Evolutionary conservation across 768 basidiomycete species (phyloP).

Genomic region (Kwoniella heveanensis): DNA sequence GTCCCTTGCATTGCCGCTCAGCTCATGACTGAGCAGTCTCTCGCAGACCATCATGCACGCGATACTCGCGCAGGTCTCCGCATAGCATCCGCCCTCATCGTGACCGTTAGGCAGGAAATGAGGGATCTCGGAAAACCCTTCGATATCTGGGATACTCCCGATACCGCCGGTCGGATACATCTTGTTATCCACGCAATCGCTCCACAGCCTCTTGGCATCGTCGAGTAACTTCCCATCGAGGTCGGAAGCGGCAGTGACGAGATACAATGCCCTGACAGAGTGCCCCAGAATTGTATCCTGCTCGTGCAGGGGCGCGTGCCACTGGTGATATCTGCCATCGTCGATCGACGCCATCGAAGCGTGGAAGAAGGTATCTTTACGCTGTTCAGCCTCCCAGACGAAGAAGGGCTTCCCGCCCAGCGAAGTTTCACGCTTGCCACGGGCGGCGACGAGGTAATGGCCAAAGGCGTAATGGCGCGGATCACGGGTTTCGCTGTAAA

Average conservation of each 20-base stretch:
- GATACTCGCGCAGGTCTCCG: conserved; percentile 45
- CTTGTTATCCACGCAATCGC: conserved; percentile 38
- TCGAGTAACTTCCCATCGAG: conserved; percentile 33
- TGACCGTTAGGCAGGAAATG: conserved; percentile 37
- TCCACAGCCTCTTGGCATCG: conserved; percentile 34
- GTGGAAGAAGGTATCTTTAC: conserved; percentile 21
- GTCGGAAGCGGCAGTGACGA: conserved; percentile 39
- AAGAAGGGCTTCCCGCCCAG: conserved; percentile 28
- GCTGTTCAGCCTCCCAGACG: conserved; percentile 26
- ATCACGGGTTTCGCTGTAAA: conserved; percentile 32
- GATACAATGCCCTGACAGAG: conserved; percentile 45
- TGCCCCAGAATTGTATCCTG: conserved; percentile 42
- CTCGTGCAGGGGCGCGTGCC: conserved; percentile 36
- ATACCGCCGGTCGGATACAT: conserved; percentile 45
- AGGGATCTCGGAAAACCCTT: conserved; percentile 34
- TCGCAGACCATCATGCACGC: conserved; percentile 44
- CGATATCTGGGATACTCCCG: conserved; percentile 38
- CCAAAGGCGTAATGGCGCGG: conserved; percentile 36
- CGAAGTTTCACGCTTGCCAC: conserved; percentile 30
- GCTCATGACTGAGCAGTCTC: conserved; percentile 29
- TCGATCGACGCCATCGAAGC: too few species aligned
- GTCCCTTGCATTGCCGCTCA: conserved; percentile 37
- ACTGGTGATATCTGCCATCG: conserved; percentile 44
- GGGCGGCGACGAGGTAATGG: conserved; percentile 28
- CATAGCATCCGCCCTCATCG: conserved; percentile 42